Base-by-base conservation (phyloP, 805 yeast genomes). In the Starmerella ratchasimensis region DNA sequence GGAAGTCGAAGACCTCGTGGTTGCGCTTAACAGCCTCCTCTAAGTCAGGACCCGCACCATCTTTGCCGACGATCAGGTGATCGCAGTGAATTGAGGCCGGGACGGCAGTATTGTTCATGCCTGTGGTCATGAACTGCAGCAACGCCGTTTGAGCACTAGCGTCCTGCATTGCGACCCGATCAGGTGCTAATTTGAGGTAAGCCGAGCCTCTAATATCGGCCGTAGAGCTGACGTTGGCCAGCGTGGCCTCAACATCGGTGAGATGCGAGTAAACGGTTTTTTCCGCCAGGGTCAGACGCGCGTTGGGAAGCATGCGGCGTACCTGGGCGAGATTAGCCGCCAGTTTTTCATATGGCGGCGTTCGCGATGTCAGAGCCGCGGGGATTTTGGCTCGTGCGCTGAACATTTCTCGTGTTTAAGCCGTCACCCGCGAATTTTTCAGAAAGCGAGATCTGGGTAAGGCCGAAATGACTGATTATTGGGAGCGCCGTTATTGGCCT, bases 61-160 rank as follows among this genome's bases (percentile, higher is more conserved):
- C 78, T 60, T 83, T 86, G 49, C 97, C 98, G 43, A 86, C 97
- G 60, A 90, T 88, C 63, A 90, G 74, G 64, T 90, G 98, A 59
- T 90, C 98, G 67, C 98, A 90, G 63, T 90, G 98, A 46, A 90
- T 88, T 5, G 95, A 81, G 15, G 82, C 88, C 26, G 98, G 98
- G 7, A 93, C 94, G 5, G 80, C 80, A 15, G 94, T 88, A 26
- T 72, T 61, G 35, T 79, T 67, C 72, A 88, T 73, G 26, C 94
- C 93, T 48, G 95, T 88, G 37, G 96, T 83, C 94, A 90, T 90
- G 66, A 90, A 90, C 64, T 90, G 98, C 52, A 90, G 67, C 50
- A 90, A 68, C n/a, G 98, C 98, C 82, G 88, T 90, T 64, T 90
- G 98, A 15, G 98, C 98, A 23, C 95, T 81, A n/a, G 98, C 98